phyloP scores from a whole-genome alignment of 495 filamentous ascomycete genomes.

The Hyaloscypha bicolor region DNA sequence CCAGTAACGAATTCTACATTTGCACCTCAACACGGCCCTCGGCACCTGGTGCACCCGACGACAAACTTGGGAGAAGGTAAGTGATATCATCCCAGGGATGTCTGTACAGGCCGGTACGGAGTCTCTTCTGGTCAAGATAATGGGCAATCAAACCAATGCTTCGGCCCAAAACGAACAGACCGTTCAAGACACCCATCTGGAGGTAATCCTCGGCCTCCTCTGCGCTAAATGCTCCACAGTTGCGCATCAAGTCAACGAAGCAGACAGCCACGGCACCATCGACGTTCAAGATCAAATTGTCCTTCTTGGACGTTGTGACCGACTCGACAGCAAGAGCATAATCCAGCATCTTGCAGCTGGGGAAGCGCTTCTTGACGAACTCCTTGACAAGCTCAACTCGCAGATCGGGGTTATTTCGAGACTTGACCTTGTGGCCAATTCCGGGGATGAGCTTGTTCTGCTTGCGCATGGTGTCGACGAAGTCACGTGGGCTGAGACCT shows the following conservation, averaged over 20 bases:
- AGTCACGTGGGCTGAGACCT: constrained; percentile 96
- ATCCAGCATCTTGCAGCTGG: constrained; percentile 93
- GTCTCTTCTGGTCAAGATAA: constrained; percentile 98
- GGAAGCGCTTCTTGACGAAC: constrained; percentile 96
- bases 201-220: constrained; percentile 86
- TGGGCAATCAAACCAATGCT: constrained; percentile 98
- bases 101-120: constrained; percentile 96
- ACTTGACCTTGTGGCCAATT: constrained; percentile 99
- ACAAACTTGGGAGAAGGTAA: constrained; percentile 85
- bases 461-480: constrained; percentile 98
- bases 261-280: constrained; percentile 97
- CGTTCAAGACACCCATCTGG: constrained; percentile 96
- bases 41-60: constrained; percentile 67
- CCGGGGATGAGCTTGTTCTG: constrained; percentile 99
- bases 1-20: constrained; percentile 41
- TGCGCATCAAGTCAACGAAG: constrained; percentile 96
- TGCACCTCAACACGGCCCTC: constrained; percentile 93
- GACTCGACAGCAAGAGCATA: constrained; percentile 97
- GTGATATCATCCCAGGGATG: constrained; percentile 99
- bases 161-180: constrained; percentile 95
- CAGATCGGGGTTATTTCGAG: constrained; percentile 98
- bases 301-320: constrained; percentile 99
- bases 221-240: constrained; percentile 91
- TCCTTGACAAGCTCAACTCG: constrained; percentile 99
- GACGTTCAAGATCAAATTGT: constrained; percentile 99